Base-by-base conservation (phyloP, 352 stramenopile genomes). In the Phytophthora constricta region DNA sequence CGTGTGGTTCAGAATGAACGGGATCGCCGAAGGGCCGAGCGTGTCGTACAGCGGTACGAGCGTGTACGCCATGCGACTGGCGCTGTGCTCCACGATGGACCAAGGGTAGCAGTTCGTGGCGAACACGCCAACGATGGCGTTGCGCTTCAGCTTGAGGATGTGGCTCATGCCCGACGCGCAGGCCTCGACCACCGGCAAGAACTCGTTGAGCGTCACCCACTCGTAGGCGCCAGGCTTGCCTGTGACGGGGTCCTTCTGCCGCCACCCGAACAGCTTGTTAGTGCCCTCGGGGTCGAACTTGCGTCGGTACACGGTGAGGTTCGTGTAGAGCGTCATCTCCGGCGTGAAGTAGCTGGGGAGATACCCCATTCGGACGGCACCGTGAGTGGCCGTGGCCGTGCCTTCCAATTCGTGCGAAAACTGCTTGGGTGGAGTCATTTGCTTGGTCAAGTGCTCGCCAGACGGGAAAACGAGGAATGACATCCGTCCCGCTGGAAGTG, bases 31-130 rank as follows among this genome's bases (percentile, higher is more conserved):
- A 0, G 82, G 66, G 0, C 86, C 86, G 8, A 95, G 70, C 26
- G 86, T 95, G 52, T 95, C 83, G 70, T 93, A 95, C n/a, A 95
- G 74, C 46, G 85, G 85, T 57, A 91, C 81, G 23, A 91, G 66
- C 16, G 82, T 68, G 70, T 87, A 92, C 37, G 76, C 60, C 80
- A 89, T 90, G 72, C 86, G 86, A 54, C 85, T 89, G 58, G 68
- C 75, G 26, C 57, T 70, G 60, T 88, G 82, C 64, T 93, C 86
- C 1, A 87, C 80, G 7, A 90, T 61, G 10, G 79, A 71, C 85
- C 85, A 93, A 54, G 91, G 76, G 62, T 86, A 86, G 28, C 83
- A 62, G 72, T 91, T 92, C 70, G 89, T 90, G 61, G 62, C 73
- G 70, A 93, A 91, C n/a, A 91, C 49, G 5, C 85, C 85, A 25